Evolutionary conservation across 163 green algal species (phyloP), one percentile per base, ranked within the genome.

Genomic region (Dunaliella salina): DNA sequence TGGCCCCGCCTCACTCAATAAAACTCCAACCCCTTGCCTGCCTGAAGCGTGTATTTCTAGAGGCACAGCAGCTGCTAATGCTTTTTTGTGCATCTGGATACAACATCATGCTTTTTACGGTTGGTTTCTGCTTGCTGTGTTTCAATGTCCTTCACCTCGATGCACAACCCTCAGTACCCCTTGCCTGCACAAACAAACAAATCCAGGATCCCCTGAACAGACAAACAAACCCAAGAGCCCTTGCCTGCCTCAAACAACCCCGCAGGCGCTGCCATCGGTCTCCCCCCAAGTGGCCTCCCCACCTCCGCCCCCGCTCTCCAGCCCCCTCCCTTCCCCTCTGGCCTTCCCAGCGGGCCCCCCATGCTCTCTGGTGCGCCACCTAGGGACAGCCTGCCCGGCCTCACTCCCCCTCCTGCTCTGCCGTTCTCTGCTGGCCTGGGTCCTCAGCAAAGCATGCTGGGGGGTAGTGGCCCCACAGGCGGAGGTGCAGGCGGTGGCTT

Each of bases 381-480:
- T 3, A 50, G 40, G 40, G 40, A 50, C 40, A 8, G 40, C 40
- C 40, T 50, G 4, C 13, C 34, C 30, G 79, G 79, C 24, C 13
- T 34, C 22, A 34, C n/a, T 1, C 30, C 83, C 80, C 24, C 35
- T 17, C 67, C 40, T 32, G 35, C 34, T 22, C 29, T 17, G 29
- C 67, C 80, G n/a, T 34, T 46, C 32, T 82, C 81, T 30, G 81
- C 59, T 69, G 85, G 32, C 85, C 81, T 18, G 57, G 45, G 12
- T 45, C 57, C 29, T 25, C 85, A 79, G 81, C 40, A 83, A 81
- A 50, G 57, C 33, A 13, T 82, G 79, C 57, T 59, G 20, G 72
- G 32, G 59, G 81, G 40, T 22, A 59, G 83, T 22, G 11, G 11
- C 63, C 4, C 30, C 82, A 57, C 80, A 46, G 25, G 57, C 82